Evolutionary conservation across 2,329 filamentous ascomycete species (phyloP).

Genomic region (Diaporthe sp.): DNA sequence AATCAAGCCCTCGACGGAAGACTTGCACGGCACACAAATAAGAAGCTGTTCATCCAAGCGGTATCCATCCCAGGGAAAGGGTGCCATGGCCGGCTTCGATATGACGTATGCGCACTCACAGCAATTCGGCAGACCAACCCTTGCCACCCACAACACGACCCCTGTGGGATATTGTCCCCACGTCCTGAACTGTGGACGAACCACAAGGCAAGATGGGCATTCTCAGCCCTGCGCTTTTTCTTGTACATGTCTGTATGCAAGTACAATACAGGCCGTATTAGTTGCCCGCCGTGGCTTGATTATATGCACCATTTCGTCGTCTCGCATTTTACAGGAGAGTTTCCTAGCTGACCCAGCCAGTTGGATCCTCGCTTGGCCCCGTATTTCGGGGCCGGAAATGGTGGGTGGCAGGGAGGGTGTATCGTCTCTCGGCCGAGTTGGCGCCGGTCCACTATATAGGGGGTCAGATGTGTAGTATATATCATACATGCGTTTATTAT

Average conservation of each 20-base stretch:
- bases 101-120: conserved; percentile 14
- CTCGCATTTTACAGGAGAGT: not conserved
- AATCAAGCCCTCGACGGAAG: not conserved
- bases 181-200: not conserved
- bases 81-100: not conserved
- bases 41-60: not conserved
- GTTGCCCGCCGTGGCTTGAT: not conserved
- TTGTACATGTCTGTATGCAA: not conserved
- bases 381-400: not conserved
- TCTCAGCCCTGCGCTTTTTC: not conserved
- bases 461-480: not conserved
- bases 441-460: not conserved
- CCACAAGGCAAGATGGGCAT: not conserved
- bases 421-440: conserved; percentile 5
- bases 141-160: not conserved
- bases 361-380: not conserved
- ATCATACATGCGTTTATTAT: not conserved
- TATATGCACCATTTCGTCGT: not conserved
- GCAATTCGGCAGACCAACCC: not conserved
- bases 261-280: not conserved
- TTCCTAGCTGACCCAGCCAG: not conserved
- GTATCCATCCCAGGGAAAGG: not conserved
- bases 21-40: no score
- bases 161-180: not conserved
- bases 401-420: not conserved